Conservation (phyloP, 179 eudicot species). For the Monotropa hypopitys region DNA sequence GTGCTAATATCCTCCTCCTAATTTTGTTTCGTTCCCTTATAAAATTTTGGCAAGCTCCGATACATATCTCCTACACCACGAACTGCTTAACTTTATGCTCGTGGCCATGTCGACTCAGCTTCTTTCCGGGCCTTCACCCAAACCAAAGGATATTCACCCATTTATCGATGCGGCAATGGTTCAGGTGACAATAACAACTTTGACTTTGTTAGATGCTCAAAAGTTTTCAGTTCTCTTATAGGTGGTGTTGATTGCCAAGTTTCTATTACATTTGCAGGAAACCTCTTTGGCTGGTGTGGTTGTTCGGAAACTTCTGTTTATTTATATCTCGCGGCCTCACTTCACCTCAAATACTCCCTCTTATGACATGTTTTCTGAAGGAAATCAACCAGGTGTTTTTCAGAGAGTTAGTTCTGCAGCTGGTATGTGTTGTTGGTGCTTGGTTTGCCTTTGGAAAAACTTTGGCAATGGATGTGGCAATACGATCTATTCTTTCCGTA, state of each 20-base stretch:
- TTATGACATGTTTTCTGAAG: slow-evolving; percentile 44
- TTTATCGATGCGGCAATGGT: slow-evolving; percentile 69
- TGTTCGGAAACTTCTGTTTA: slow-evolving; percentile 55
- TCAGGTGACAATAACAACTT: slow-evolving; percentile 38
- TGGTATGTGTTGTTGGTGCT: slow-evolving; percentile 30
- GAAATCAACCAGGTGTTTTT: slow-evolving; percentile 59
- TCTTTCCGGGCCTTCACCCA: slow-evolving; percentile 76
- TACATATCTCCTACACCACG: slow-evolving; percentile 71
- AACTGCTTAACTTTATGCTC: slow-evolving; percentile 78
- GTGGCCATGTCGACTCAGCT: slow-evolving; percentile 93
- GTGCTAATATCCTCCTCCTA: slow-evolving; percentile 11
- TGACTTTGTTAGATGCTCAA: background rate
- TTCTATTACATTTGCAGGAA: slow-evolving; percentile 41
- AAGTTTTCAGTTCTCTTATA: slow-evolving; percentile 5
- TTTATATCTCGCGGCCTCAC: slow-evolving; percentile 48
- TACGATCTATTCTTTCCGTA: background rate
- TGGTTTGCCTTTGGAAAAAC: background rate
- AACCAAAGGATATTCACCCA: slow-evolving; percentile 64
- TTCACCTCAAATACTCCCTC: slow-evolving; percentile 34
- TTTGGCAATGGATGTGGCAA: background rate
- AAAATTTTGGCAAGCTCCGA: slow-evolving; percentile 34
- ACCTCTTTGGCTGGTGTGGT: slow-evolving; percentile 47
- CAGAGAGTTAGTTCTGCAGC: slow-evolving; percentile 87
- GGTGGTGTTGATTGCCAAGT: background rate
- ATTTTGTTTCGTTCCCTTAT: slow-evolving; percentile 6